Conservation (phyloP, 257 asterid species). For the Datura wrightii region DNA sequence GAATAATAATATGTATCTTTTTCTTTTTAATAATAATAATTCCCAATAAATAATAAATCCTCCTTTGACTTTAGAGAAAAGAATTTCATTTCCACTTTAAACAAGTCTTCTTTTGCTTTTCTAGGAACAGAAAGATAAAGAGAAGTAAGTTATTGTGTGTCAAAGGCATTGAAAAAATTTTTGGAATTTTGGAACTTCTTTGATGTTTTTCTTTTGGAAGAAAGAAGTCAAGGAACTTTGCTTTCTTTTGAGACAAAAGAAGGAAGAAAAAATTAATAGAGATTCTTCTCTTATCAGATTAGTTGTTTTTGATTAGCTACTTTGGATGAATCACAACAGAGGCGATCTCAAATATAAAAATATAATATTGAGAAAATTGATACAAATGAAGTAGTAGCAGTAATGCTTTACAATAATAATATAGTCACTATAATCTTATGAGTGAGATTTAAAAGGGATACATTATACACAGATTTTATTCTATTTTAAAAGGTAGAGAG, state of each 20-base stretch:
- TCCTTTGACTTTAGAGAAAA: constrained; percentile 4
- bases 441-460: too few relatives aligned
- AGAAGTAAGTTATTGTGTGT: constrained; percentile 25
- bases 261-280: not conserved
- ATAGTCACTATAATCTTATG: too few relatives aligned
- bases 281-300: too few relatives aligned
- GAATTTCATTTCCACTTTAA: not conserved
- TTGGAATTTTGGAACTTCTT: not conserved
- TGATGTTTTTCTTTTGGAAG: constrained; percentile 1
- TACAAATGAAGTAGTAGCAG: too few relatives aligned
- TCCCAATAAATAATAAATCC: not conserved
- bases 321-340: too few relatives aligned
- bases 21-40: not conserved
- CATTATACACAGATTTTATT: too few relatives aligned
- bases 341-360: too few relatives aligned
- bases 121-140: not conserved
- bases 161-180: not conserved
- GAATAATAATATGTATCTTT: not conserved
- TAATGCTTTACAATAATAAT: too few relatives aligned
- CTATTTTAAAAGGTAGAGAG: too few relatives aligned
- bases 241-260: not conserved
- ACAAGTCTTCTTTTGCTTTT: not conserved
- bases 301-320: too few relatives aligned
- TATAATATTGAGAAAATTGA: too few relatives aligned
- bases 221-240: constrained; percentile 24